Percentiles rank a stretch among this genome's conserved stretches.
Conservation (phyloP, 805 yeast genomes). For the Candida ovalis region DNA sequence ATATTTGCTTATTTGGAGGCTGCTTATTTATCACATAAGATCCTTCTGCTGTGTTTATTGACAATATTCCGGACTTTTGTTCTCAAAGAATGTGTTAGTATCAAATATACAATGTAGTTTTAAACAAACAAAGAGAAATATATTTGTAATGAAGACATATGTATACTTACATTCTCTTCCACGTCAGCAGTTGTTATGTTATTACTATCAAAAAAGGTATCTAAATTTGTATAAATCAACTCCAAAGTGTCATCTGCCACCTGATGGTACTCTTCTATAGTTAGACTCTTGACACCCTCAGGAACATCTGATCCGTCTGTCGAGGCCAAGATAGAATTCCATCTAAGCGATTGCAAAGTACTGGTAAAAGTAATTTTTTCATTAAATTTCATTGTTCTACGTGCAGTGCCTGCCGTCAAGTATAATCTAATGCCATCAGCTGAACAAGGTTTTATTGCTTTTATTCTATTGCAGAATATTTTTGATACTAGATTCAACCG, state of each 20-base stretch:
- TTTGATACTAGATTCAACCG: neutral
- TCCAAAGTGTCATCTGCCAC: conserved; percentile 71
- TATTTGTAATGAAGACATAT: neutral
- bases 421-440: neutral
- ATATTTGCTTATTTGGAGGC: conserved; percentile 95
- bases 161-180: conserved; percentile 52
- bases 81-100: neutral
- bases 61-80: conserved; percentile 63
- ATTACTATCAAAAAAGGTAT: conserved; percentile 54
- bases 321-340: conserved; percentile 26
- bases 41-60: conserved; percentile 69
- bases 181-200: conserved; percentile 53
- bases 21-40: conserved; percentile 93
- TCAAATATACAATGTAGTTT: neutral
- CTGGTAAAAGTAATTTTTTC: neutral
- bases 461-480: neutral
- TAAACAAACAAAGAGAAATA: neutral
- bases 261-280: conserved; percentile 54
- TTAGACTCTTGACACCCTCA: conserved; percentile 44
- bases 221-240: conserved; percentile 59
- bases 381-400: neutral
- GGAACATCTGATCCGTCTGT: conserved; percentile 58
- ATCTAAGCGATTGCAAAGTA: conserved; percentile 9
- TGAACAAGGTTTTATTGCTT: neutral
- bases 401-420: neutral